These are phyloP conservation scores for Achlya hypogyna DNA, from an alignment of 352 stramenopile genomes.

Conservation along the genomic window DNA sequence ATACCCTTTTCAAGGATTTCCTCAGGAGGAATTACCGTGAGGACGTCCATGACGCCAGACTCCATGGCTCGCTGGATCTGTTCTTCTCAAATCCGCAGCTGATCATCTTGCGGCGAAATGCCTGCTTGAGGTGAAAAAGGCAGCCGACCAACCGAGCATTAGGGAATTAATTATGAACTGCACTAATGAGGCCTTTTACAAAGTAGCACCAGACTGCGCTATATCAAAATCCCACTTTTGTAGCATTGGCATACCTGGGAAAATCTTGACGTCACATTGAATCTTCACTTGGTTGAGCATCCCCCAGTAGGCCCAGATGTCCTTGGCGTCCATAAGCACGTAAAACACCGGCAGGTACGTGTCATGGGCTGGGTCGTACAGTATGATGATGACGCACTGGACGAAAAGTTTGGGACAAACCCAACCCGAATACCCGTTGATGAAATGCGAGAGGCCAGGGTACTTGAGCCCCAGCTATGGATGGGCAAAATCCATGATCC, in stretches of 20 bases:
- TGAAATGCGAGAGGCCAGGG: constrained; percentile 19
- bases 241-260: background rate
- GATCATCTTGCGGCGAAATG: constrained; percentile 16
- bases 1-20: background rate
- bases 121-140: constrained; percentile 28
- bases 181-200: constrained; percentile 11
- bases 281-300: constrained; percentile 17
- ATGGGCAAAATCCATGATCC: constrained; percentile 25
- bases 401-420: constrained; percentile 18
- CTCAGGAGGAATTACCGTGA: background rate
- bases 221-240: constrained; percentile 15
- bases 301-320: constrained; percentile 8
- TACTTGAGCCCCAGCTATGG: constrained; percentile 19
- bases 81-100: background rate
- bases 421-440: constrained; percentile 26
- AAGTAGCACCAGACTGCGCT: background rate
- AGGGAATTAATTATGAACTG: constrained; percentile 18
- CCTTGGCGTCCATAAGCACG: constrained; percentile 13
- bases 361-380: constrained; percentile 2
- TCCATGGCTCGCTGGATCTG: background rate
- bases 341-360: constrained; percentile 6
- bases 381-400: constrained; percentile 23
- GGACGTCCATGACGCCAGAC: background rate
- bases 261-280: constrained; percentile 5
- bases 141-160: background rate